Evolutionary conservation across 257 asterid species (phyloP).

Genomic region (Osmanthus fragrans): DNA sequence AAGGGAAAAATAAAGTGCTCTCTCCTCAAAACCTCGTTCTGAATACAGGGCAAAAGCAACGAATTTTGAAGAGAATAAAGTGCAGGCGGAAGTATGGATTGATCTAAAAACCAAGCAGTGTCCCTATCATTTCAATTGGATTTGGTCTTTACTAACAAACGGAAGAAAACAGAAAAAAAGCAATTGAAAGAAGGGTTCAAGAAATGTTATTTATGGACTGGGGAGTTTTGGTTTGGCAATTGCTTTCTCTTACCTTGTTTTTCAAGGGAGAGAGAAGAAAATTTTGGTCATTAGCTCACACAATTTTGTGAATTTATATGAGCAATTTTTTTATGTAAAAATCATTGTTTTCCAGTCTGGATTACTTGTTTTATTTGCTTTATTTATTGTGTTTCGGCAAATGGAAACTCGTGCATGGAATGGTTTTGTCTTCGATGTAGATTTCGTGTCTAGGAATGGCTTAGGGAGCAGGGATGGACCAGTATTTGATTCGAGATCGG

Average conservation of each 20-base stretch:
- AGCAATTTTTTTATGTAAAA: conserved; percentile 24
- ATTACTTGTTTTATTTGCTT: conserved; percentile 29
- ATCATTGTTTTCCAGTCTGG: background rate
- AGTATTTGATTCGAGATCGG: no score
- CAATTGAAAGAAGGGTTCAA: background rate
- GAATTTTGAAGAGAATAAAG: conserved; percentile 89
- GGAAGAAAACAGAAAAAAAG: background rate
- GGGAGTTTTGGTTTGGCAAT: conserved; percentile 14
- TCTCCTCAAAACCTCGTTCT: conserved; percentile 53
- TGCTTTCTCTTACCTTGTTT: conserved; percentile 9
- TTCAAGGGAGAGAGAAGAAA: background rate
- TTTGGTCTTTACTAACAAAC: background rate
- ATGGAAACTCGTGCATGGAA: conserved; percentile 27
- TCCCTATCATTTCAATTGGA: conserved; percentile 19
- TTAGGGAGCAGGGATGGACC: no score
- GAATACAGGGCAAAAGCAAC: conserved; percentile 68
- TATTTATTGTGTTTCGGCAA: conserved; percentile 42
- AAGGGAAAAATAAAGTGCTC: conserved; percentile 22
- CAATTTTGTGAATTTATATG: background rate
- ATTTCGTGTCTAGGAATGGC: conserved; percentile 35
- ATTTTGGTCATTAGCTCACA: conserved; percentile 2
- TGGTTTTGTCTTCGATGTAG: conserved; percentile 37
- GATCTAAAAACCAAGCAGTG: conserved; percentile 34
- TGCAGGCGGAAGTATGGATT: conserved; percentile 35
- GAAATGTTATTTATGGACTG: conserved; percentile 3